Percentiles rank a stretch among this genome's conserved stretches.
These are phyloP conservation scores for Cupressus sempervirens DNA, from an alignment of 75 land plant genomes.

Conservation along the genomic window DNA sequence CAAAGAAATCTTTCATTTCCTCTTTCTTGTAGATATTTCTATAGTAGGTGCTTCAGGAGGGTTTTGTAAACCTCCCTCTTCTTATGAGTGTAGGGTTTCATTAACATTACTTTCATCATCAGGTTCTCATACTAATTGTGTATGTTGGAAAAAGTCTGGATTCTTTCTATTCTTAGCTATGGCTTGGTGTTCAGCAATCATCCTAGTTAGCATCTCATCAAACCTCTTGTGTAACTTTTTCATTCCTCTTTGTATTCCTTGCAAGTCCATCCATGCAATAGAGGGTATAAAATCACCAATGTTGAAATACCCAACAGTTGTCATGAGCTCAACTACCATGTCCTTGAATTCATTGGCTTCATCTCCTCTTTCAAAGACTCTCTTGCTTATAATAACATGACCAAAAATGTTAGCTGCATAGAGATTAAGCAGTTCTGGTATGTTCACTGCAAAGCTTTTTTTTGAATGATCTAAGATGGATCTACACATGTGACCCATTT, in stretches of 20 bases:
- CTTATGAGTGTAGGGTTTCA: too few species aligned
- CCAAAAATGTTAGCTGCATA: conserved; percentile 38
- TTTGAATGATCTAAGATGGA: background rate
- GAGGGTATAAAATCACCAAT: conserved; percentile 14
- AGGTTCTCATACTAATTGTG: too few species aligned
- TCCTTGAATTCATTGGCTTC: conserved; percentile 20
- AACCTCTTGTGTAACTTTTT: conserved; percentile 1
- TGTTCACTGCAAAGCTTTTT: conserved; percentile 6
- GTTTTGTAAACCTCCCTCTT: too few species aligned
- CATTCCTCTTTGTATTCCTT: conserved; percentile 3
- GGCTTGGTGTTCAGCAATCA: conserved; percentile 9
- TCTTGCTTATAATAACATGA: background rate
- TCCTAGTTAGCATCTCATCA: background rate
- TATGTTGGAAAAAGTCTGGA: conserved; percentile 13
- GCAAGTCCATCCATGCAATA: conserved; percentile 11
- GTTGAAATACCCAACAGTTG: background rate
- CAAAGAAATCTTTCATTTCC: too few species aligned
- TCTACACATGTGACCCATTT: conserved; percentile 13
- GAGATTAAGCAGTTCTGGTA: conserved; percentile 21
- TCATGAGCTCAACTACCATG: conserved; percentile 17
- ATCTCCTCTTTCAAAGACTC: conserved; percentile 2
- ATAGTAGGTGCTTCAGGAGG: too few species aligned
- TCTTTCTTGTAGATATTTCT: too few species aligned
- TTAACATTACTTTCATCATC: too few species aligned
- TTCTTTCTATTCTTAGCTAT: background rate